These are phyloP conservation scores for Nicotiana tabacum DNA, from an alignment of 257 asterid species.

Conservation along the genomic window DNA sequence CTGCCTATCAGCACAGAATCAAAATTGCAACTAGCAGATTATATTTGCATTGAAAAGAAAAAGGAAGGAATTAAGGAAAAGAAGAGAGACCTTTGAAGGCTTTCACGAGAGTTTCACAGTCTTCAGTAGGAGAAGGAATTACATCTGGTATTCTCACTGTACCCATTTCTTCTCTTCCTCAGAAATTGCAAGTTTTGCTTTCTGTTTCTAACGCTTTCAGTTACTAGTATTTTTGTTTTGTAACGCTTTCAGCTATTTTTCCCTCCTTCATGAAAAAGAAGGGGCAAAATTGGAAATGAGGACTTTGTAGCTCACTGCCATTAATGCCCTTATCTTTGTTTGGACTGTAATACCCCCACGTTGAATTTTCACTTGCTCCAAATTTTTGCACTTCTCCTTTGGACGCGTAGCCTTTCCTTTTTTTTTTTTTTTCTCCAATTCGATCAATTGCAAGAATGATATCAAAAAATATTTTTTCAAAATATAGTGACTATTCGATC, in stretches of 20 bases:
- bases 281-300: not conserved
- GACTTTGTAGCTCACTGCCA: not conserved
- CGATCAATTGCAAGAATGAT: not conserved
- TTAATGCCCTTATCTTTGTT: not conserved
- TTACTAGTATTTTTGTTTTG: not conserved
- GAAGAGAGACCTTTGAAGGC: slow-evolving; percentile 45
- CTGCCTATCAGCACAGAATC: not conserved
- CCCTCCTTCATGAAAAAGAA: not conserved
- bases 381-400: not conserved
- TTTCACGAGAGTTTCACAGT: slow-evolving; percentile 45
- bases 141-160: slow-evolving; percentile 47
- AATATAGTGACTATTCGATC: too few relatives aligned
- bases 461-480: too few relatives aligned
- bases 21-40: not conserved
- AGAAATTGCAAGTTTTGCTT: not conserved
- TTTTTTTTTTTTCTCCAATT: not conserved
- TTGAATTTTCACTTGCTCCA: not conserved
- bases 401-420: not conserved
- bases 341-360: not conserved
- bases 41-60: not conserved
- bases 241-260: not conserved
- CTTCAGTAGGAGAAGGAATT: slow-evolving; percentile 62
- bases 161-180: slow-evolving; percentile 29
- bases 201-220: not conserved
- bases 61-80: not conserved